Evolutionary conservation across 257 asterid species (phyloP).

Genomic region (Nicotiana tabacum): DNA sequence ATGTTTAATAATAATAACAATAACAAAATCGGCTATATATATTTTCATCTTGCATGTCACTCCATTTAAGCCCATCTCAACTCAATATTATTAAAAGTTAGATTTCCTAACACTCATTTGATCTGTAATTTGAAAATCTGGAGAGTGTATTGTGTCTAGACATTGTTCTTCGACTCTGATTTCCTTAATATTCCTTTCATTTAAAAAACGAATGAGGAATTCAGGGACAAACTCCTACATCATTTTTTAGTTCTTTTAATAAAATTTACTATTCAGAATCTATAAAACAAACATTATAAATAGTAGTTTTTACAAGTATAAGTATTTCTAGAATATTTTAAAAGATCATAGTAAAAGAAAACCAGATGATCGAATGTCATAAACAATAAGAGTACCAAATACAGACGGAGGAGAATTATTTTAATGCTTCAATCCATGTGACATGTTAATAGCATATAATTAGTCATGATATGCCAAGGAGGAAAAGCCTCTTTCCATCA

Average conservation of each 20-base stretch:
- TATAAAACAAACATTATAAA: background rate
- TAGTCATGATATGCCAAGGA: background rate
- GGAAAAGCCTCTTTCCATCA: conserved; percentile 12
- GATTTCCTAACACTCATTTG: background rate
- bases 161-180: background rate
- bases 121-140: background rate
- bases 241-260: background rate
- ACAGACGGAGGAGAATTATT: background rate
- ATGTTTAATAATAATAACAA: background rate
- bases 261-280: background rate
- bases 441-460: background rate
- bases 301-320: background rate
- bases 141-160: background rate
- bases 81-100: background rate
- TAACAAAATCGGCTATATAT: background rate
- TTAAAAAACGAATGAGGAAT: background rate
- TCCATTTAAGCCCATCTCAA: too few relatives aligned
- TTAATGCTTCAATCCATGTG: background rate
- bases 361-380: background rate
- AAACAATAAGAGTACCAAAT: background rate
- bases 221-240: background rate
- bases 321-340: background rate
- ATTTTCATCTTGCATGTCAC: background rate
- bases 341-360: background rate
- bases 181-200: too few relatives aligned